Evolutionary conservation across 371 early-diverging fungal genomes (phyloP), one percentile per base, ranked within the genome.

Genomic region (Mortierella sp.): DNA sequence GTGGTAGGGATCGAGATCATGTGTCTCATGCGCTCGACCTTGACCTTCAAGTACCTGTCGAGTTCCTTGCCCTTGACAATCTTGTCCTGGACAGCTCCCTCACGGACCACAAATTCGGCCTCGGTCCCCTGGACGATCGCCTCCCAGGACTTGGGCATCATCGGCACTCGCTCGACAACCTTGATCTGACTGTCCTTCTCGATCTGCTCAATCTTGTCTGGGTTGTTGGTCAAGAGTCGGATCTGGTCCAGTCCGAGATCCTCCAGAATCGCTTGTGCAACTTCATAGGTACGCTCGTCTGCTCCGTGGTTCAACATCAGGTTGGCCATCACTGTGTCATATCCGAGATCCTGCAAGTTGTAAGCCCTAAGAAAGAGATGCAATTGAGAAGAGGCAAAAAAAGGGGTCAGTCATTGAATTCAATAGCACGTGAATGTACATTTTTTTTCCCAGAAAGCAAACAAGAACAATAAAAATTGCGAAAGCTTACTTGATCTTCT

Each of bases 241-340:
- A 97, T 86, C 58, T 88, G 77, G 16, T 84, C 40, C 55, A 96
- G 75, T 44, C 88, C 89, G 39, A 99, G 88, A 79, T 99, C 99
- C 14, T 90, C 87, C 11, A 98, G 88, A 61, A 99, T 99, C 13
- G 94, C 94, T 34, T 93, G 90, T 5, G 98, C 99, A n/a, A 97
- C 90, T 22, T 95, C 94, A 79, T 99, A 99, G 0, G 93, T 93
- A 24, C 99, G 94, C 22, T 93, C 96, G 85, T 99, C 99, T 2
- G 97, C 92, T 1, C 96, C 97, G 72, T 97, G 97, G 71, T 95
- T 93, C 43, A 99, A 88, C 61, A 95, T 74, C 4, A 97, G 78
- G 81, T 99, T 99, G 53, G 99, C 98, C 66, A 94, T 92, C 26
- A 97, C 94, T 0, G 99, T 99, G 80, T 99, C 98, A 79, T 96